phyloP scores from a whole-genome alignment of 2,329 filamentous ascomycete species.

The Hypoxylon sp. region DNA sequence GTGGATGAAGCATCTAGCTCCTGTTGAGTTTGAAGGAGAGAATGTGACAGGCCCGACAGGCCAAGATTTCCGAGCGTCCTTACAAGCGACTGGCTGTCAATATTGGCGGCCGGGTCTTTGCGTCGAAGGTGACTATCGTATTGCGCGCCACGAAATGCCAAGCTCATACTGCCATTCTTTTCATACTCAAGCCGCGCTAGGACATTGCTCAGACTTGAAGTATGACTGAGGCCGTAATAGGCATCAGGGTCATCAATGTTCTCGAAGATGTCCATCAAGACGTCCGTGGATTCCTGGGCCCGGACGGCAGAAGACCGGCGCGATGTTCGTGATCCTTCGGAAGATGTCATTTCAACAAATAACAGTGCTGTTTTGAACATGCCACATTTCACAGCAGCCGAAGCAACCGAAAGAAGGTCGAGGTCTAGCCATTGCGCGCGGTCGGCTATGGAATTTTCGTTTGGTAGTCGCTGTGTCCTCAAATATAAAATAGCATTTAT shows the following conservation, averaged over 20 bases:
- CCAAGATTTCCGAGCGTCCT: constrained; percentile 84
- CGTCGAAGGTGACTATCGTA: constrained; percentile 86
- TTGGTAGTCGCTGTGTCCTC: constrained; percentile 80
- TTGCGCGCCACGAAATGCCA: constrained; percentile 90
- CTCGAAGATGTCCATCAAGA: constrained; percentile 86
- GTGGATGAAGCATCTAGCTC: constrained; percentile 67
- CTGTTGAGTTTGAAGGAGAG: constrained; percentile 77
- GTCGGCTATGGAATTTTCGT: constrained; percentile 83
- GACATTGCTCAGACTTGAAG: constrained; percentile 80
- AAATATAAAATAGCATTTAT: constrained; percentile 88
- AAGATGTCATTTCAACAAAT: constrained; percentile 79
- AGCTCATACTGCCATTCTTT: constrained; percentile 84
- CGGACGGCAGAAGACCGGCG: constrained; percentile 73
- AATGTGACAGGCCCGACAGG: constrained; percentile 86
- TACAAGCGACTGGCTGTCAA: constrained; percentile 77
- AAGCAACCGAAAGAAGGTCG: constrained; percentile 76
- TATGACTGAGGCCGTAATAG: constrained; percentile 90
- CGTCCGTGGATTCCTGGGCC: constrained; percentile 70
- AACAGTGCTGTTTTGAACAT: constrained; percentile 90
- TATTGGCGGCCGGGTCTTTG: constrained; percentile 64
- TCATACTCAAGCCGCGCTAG: constrained; percentile 90
- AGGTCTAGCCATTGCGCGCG: constrained; percentile 88
- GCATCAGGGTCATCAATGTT: constrained; percentile 96
- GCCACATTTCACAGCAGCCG: constrained; percentile 79
- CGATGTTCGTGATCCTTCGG: constrained; percentile 62